Evolutionary conservation across 1,139 yeast genomes (phyloP), one percentile per base, ranked within the genome.

Genomic region (Yamadazyma aaseri): DNA sequence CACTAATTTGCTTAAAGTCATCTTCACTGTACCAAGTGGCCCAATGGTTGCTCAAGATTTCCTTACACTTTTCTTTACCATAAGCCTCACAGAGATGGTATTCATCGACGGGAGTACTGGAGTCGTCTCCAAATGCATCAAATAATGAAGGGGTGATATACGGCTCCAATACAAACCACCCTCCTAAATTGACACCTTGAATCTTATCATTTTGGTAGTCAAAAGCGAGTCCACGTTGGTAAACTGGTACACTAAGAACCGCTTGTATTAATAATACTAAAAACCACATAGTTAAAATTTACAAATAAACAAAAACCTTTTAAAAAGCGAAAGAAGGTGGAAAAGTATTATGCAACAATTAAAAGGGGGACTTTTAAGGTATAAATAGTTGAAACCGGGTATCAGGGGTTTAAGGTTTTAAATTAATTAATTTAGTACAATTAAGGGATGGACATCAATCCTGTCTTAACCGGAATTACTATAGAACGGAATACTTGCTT

Each of bases 161-260:
- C 1, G 92, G 61, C 61, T 89, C 97, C 30, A 87, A 63, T 1
- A 89, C 86, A 44, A 89, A 73, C 97, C 97, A 89, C 14, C 97
- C 96, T 33, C 97, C 97, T 20, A 89, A 64, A 52, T 86, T 87
- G 34, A 89, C 89, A 42, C 97, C 97, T 28, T 78, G 63, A 17
- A 86, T 70, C 40, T 73, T 76, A 26, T 71, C 71, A 24, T 55
- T 60, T 31, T 58, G 55, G 53, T 80, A 82, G 57, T 79, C 76
- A 60, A 70, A 69, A 3, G 38, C 40, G 8, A 40, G 16, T 10
- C 30, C 45, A 25, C 38, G 32, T 32, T 42, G 36, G 8, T 23
- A 26, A n/a, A 42, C 17, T 3, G 47, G 46, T 6, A 32, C n/a
- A 25, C 17, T 12, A 14, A 25, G 5, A 17, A 14, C 17, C 17